phyloP scores from a whole-genome alignment of 2,329 filamentous ascomycete genomes.

The Gaeumannomyces tritici region DNA sequence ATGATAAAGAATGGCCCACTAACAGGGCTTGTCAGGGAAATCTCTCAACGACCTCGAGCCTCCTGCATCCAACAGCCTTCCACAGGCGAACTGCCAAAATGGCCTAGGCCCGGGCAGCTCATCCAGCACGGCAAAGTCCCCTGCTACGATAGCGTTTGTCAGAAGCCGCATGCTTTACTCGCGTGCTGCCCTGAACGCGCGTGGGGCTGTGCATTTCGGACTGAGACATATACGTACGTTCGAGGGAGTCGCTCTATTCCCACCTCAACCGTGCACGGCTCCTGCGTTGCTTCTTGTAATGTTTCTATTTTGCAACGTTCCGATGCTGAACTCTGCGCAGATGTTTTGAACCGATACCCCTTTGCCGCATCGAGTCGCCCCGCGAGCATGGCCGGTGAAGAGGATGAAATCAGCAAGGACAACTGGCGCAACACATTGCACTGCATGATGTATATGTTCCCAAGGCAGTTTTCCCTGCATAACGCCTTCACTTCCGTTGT shows the following conservation, averaged over 20 bases:
- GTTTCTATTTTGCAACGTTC: background rate
- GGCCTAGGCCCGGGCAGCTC: background rate
- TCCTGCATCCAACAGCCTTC: background rate
- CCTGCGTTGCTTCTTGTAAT: background rate
- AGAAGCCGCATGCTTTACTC: slow-evolving; percentile 83
- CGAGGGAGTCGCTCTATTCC: background rate
- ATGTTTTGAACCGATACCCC: slow-evolving; percentile 68
- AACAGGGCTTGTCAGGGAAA: slow-evolving; percentile 1
- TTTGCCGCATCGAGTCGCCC: slow-evolving; percentile 12
- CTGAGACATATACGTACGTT: slow-evolving; percentile 70
- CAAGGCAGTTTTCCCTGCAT: slow-evolving; percentile 78
- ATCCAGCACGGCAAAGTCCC: slow-evolving; percentile 15
- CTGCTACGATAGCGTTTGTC: slow-evolving; percentile 62
- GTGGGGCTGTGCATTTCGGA: slow-evolving; percentile 61
- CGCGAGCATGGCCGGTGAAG: background rate
- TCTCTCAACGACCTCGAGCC: slow-evolving; percentile 7
- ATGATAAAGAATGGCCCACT: background rate
- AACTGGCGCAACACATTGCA: slow-evolving; percentile 50
- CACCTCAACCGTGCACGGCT: background rate
- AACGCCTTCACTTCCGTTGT: slow-evolving; percentile 78
- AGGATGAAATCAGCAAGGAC: background rate
- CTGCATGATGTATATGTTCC: slow-evolving; percentile 89
- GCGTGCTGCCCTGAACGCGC: slow-evolving; percentile 58
- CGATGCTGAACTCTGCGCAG: slow-evolving; percentile 30
- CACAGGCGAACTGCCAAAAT: background rate